Conservation (phyloP, 176 grass and related monocot genomes). For the Olyra latifolia region DNA sequence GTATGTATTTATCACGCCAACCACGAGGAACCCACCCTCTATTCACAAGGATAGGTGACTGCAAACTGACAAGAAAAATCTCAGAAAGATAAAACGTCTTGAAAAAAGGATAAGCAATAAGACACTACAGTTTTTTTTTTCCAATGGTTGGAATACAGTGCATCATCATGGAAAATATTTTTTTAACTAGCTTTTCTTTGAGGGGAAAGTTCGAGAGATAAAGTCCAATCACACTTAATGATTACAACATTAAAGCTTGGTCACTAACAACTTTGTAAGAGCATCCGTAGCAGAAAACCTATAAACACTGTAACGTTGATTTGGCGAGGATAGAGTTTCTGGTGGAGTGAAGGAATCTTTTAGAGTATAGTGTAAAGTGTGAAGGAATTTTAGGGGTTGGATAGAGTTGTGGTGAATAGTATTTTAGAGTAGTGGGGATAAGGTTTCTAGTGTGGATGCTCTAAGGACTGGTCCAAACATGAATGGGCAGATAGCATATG, state of each 20-base stretch:
- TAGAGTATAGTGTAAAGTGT: too few relatives aligned
- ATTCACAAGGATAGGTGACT: constrained; percentile 84
- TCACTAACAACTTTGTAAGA: not conserved
- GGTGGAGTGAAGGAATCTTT: too few relatives aligned
- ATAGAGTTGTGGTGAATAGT: too few relatives aligned
- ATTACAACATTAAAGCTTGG: not conserved
- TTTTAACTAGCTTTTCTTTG: not conserved
- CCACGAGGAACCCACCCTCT: constrained; percentile 93
- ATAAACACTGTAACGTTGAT: too few relatives aligned
- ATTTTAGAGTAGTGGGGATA: too few relatives aligned
- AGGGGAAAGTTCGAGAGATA: not conserved
- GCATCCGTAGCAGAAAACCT: too few relatives aligned
- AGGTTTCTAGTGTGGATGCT: too few relatives aligned
- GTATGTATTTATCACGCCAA: constrained; percentile 65
- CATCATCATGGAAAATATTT: not conserved
- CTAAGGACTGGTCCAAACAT: constrained; percentile 2
- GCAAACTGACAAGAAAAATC: constrained; percentile 74
- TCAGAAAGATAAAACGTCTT: constrained; percentile 42
- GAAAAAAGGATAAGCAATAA: constrained; percentile 1
- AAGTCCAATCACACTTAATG: not conserved
- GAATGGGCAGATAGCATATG: not conserved
- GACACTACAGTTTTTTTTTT: constrained; percentile 1
- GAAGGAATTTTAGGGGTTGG: too few relatives aligned
- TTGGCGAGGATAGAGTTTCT: too few relatives aligned
- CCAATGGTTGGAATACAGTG: not conserved